A percentile compares a stretch with the other conserved stretches of the same genome.
Evolutionary conservation across 2,329 filamentous ascomycete genomes (phyloP).

Genomic region (Blumeriella jaapii): DNA sequence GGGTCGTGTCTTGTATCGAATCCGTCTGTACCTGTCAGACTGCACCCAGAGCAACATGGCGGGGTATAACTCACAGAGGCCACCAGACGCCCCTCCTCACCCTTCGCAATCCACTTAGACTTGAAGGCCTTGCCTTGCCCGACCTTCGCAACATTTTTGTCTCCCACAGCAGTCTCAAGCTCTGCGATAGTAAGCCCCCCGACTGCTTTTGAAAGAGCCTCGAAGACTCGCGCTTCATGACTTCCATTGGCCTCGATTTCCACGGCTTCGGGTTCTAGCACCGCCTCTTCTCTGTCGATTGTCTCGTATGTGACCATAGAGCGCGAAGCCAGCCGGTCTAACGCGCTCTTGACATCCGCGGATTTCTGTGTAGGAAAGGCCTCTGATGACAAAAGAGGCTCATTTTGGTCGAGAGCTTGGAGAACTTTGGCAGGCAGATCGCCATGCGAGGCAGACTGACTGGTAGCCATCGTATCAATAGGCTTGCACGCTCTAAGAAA

Average conservation of each 20-base stretch:
- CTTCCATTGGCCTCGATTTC: slow-evolving; percentile 64
- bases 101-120: slow-evolving; percentile 58
- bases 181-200: slow-evolving; percentile 76
- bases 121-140: slow-evolving; percentile 95
- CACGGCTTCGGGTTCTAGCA: slow-evolving; percentile 65
- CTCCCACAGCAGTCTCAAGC: slow-evolving; percentile 56
- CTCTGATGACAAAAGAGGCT: slow-evolving; percentile 56
- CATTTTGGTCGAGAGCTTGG: slow-evolving; percentile 49
- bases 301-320: slow-evolving; percentile 82
- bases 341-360: slow-evolving; percentile 67
- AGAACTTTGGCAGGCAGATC: slow-evolving; percentile 57
- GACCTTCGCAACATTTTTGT: slow-evolving; percentile 64
- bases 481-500: slow-evolving; percentile 10
- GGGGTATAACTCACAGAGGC: slow-evolving; percentile 34
- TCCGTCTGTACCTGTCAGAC: slow-evolving; percentile 38
- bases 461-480: slow-evolving; percentile 32
- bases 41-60: neutral
- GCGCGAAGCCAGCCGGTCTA: slow-evolving; percentile 75
- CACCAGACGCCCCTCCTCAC: slow-evolving; percentile 43
- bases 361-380: slow-evolving; percentile 57
- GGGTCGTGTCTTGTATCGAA: slow-evolving; percentile 68
- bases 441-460: slow-evolving; percentile 28
- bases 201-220: slow-evolving; percentile 57
- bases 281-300: slow-evolving; percentile 64
- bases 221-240: slow-evolving; percentile 74